Percentiles rank a stretch among this genome's conserved stretches.
Evolutionary conservation across 2,329 filamentous ascomycete species (phyloP).

Genomic region (Arthrinium phaeospermum): DNA sequence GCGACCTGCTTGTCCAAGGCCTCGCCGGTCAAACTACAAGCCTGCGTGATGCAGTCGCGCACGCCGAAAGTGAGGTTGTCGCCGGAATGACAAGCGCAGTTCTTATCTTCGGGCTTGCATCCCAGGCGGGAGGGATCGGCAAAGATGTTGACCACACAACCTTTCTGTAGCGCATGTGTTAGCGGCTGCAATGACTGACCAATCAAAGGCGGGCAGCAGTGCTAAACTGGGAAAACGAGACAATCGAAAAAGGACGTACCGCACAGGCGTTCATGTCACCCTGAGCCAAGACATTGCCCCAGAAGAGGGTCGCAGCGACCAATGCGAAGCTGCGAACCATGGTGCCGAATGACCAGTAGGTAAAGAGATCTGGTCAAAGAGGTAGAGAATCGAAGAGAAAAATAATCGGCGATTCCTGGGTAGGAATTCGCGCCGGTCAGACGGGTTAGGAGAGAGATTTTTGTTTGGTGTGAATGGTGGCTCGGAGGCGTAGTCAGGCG

Average conservation of each 20-base stretch:
- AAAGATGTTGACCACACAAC: constrained; percentile 22
- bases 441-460: constrained; percentile 2
- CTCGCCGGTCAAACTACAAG: constrained; percentile 18
- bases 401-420: background rate
- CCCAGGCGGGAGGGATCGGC: constrained; percentile 20
- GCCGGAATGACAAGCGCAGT: constrained; percentile 21
- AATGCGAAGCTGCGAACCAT: constrained; percentile 6
- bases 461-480: background rate
- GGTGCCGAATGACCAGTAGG: background rate
- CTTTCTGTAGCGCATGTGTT: constrained; percentile 20
- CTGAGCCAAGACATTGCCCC: constrained; percentile 6
- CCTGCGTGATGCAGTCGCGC: constrained; percentile 25
- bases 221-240: background rate
- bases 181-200: background rate
- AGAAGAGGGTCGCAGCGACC: background rate
- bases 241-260: background rate
- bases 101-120: constrained; percentile 20
- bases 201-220: background rate
- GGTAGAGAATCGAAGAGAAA: constrained; percentile 4
- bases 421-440: background rate
- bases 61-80: constrained; percentile 21
- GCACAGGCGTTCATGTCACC: background rate
- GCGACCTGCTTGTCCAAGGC: constrained; percentile 9
- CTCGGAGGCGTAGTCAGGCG: constrained; percentile 3
- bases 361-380: background rate